Percentiles rank a stretch among this genome's conserved stretches.
Conservation (phyloP, 371 early-diverging fungal genomes). For the Circinella umbellata region DNA sequence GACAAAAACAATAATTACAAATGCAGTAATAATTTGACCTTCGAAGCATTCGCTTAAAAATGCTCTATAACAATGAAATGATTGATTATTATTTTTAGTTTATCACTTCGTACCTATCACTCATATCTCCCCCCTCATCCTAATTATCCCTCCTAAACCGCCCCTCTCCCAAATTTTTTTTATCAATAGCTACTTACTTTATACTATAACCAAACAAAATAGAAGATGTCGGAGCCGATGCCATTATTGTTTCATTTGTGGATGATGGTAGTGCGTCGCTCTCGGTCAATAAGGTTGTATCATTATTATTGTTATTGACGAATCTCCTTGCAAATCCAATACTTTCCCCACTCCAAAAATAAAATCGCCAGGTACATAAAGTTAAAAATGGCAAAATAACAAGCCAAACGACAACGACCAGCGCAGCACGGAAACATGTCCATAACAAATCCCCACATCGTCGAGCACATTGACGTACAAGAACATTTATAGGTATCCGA, state of each 20-base stretch:
- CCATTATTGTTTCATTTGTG: background rate
- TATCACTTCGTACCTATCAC: too few relatives aligned
- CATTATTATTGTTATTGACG: background rate
- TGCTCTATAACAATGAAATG: slow-evolving; percentile 37
- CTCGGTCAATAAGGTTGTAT: slow-evolving; percentile 12
- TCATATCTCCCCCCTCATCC: too few relatives aligned
- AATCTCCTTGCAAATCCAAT: slow-evolving; percentile 34
- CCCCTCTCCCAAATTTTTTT: too few relatives aligned
- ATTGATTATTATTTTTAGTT: background rate
- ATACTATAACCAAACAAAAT: slow-evolving; percentile 5
- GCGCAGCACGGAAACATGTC: slow-evolving; percentile 43
- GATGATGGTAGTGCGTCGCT: background rate
- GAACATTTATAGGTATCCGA: slow-evolving; percentile 57
- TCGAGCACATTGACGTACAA: slow-evolving; percentile 52
- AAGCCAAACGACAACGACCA: slow-evolving; percentile 84
- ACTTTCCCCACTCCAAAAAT: slow-evolving; percentile 73
- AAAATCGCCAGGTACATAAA: slow-evolving; percentile 82
- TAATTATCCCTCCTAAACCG: too few relatives aligned
- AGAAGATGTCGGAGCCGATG: background rate
- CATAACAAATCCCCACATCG: slow-evolving; percentile 38
- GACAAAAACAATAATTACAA: slow-evolving; percentile 78
- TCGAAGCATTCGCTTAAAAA: slow-evolving; percentile 86
- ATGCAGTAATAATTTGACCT: slow-evolving; percentile 82
- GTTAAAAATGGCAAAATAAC: slow-evolving; percentile 82
- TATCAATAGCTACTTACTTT: slow-evolving; percentile 4